Conservation (phyloP, 352 stramenopile genomes). For the Pythium chondricola region DNA sequence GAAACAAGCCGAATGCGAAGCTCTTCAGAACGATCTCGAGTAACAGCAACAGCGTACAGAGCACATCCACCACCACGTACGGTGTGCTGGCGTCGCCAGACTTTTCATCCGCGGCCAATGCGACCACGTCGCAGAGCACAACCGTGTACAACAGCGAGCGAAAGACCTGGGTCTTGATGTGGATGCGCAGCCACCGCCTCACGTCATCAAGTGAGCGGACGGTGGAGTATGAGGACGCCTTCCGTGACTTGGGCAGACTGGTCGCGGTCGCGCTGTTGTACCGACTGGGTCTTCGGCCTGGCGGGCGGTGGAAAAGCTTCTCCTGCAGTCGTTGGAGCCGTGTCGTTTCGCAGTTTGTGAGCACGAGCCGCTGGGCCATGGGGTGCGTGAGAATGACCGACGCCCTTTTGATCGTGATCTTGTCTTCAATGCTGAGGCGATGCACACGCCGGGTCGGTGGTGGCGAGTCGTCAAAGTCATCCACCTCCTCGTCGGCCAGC, state of each 20-base stretch:
- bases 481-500: slow-evolving; percentile 1
- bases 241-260: slow-evolving; percentile 4
- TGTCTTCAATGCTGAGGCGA: slow-evolving; percentile 33
- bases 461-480: not conserved
- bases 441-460: slow-evolving; percentile 1
- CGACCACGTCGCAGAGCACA: slow-evolving; percentile 43
- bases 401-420: slow-evolving; percentile 35
- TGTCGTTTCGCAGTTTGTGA: slow-evolving; percentile 35
- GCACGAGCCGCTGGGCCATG: slow-evolving; percentile 26
- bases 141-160: slow-evolving; percentile 35
- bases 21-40: slow-evolving; percentile 56
- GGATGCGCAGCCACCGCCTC: slow-evolving; percentile 20
- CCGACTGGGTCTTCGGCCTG: too few relatives aligned
- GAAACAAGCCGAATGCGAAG: slow-evolving; percentile 43
- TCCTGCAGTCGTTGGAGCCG: slow-evolving; percentile 33
- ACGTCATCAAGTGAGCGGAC: slow-evolving; percentile 5
- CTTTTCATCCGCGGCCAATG: slow-evolving; percentile 54
- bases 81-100: slow-evolving; percentile 14
- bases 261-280: slow-evolving; percentile 4
- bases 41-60: slow-evolving; percentile 51
- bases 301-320: slow-evolving; percentile 25
- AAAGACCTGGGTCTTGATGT: slow-evolving; percentile 45
- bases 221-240: too few relatives aligned
- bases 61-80: slow-evolving; percentile 33
- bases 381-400: slow-evolving; percentile 47